phyloP scores from a whole-genome alignment of 2,329 filamentous ascomycete genomes.

The Coniochaeta sp. region DNA sequence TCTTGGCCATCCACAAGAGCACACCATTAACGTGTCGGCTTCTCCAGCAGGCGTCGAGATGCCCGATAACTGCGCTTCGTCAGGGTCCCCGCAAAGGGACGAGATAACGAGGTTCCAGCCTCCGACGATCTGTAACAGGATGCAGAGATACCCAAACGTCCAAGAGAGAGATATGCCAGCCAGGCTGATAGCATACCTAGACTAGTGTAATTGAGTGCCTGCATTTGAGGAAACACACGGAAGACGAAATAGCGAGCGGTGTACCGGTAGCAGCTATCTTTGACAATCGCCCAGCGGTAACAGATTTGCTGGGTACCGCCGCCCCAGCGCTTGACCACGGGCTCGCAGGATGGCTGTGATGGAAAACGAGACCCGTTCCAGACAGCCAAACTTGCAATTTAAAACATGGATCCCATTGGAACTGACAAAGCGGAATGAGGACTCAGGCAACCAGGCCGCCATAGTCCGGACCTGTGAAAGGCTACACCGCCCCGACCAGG shows the following conservation, averaged over 20 bases:
- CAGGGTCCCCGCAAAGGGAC: neutral
- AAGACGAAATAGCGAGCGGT: constrained; percentile 9
- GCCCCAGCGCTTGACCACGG: neutral
- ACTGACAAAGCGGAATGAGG: neutral
- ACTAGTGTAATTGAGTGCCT: neutral
- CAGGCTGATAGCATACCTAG: no score
- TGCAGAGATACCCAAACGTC: constrained; percentile 16
- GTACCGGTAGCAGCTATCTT: constrained; percentile 5
- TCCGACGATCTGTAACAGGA: no score
- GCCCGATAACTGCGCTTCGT: no score
- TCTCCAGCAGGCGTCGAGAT: constrained; percentile 3
- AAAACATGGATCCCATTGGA: neutral
- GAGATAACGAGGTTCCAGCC: constrained; percentile 1
- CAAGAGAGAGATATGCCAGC: no score
- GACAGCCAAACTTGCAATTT: neutral
- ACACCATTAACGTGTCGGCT: constrained; percentile 3
- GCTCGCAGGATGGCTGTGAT: neutral
- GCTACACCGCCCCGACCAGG: neutral
- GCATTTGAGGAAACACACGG: constrained; percentile 4
- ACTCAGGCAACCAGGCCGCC: neutral
- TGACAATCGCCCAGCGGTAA: neutral
- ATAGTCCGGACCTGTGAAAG: neutral
- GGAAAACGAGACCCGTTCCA: neutral
- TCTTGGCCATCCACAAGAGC: neutral
- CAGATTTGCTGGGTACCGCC: neutral